A percentile compares a stretch with the other conserved stretches of the same genome.
phyloP scores from a whole-genome alignment of 148 eudicot genomes.

The Rhododendron griersonianum region DNA sequence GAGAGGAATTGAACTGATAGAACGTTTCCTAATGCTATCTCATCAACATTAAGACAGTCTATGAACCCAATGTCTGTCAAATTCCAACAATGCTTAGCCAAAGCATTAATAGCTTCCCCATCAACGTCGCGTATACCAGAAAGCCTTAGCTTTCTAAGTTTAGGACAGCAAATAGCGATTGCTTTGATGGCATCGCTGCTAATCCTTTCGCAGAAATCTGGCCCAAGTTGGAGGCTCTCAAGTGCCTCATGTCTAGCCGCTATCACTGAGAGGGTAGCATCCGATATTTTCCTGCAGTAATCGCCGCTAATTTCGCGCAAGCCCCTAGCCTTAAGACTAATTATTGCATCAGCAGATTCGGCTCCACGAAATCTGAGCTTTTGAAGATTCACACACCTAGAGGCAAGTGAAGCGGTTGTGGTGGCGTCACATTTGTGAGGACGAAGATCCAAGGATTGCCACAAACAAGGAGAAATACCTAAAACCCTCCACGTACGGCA shows the following conservation, averaged over 20 bases:
- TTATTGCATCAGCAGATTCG: conserved; percentile 72
- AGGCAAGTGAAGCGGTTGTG: conserved; percentile 46
- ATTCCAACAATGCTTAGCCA: conserved; percentile 52
- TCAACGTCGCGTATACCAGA: conserved; percentile 80
- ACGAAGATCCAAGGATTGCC: conserved; percentile 85
- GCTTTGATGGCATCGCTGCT: conserved; percentile 74
- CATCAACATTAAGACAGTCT: conserved; percentile 80
- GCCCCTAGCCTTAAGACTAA: conserved; percentile 51
- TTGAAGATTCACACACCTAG: conserved; percentile 56
- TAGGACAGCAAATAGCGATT: conserved; percentile 70
- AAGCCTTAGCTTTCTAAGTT: conserved; percentile 47
- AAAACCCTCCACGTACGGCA: conserved; percentile 64
- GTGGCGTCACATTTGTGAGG: conserved; percentile 51
- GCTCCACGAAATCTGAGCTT: conserved; percentile 78
- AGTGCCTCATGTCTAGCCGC: conserved; percentile 68
- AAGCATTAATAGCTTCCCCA: conserved; percentile 59
- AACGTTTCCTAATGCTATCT: conserved; percentile 61
- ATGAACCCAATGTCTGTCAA: conserved; percentile 76
- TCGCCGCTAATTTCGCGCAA: conserved; percentile 76
- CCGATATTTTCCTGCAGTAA: conserved; percentile 67
- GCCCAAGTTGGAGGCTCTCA: conserved; percentile 71
- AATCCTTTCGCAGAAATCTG: conserved; percentile 77
- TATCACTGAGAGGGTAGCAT: conserved; percentile 72
- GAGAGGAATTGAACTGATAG: conserved; percentile 62
- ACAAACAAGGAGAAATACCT: conserved; percentile 70